Evolutionary conservation across 306 rosid species (phyloP), one percentile per base, ranked within the genome.

Genomic region (Vigna reflexopilosa): DNA sequence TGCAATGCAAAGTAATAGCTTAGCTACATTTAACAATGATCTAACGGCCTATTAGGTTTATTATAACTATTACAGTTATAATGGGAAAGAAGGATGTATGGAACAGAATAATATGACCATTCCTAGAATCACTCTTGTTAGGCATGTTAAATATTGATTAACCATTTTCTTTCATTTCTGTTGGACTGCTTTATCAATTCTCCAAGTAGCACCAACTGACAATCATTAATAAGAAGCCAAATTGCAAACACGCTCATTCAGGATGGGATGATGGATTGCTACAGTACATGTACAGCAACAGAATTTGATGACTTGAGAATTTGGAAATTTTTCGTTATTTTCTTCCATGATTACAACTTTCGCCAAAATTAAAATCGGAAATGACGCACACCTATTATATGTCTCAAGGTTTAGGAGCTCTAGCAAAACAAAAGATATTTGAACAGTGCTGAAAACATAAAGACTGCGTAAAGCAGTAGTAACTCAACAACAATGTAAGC

Each of bases 1-100:
- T 93, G 93, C 73, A 65, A 85, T 52, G 74, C 52, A 71, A 75
- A 73, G 5, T 50, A 50, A 55, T 55, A 72, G 77, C 36, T 57
- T 67, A 62, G 76, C 67, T 36, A 50, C 49, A 63, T 24, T 28
- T 44, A 78, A 69, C 75, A 69, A 26, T 69, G 28, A 52, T 63
- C 72, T 16, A 72, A 26, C 59, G 42, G 72, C 67, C 30, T 34
- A 57, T 17, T 70, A 44, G 36, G 50, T 75, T 84, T 56, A 16
- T 54, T 6, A 54, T 70, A 70, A 76, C 48, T 30, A 65, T 70
- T 65, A 49, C 13, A 55, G 61, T 7, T 78, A 57, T 50, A 72
- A 76, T 17, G 34, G 15, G 42, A 55, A 75, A 38, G 48, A 49
- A 69, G 28, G 8, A 40, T 38, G 44, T 40, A 38, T 38, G 51